Evolutionary conservation across 108 stramenopile genomes (phyloP).

Genomic region (Conticribra guillardii): DNA sequence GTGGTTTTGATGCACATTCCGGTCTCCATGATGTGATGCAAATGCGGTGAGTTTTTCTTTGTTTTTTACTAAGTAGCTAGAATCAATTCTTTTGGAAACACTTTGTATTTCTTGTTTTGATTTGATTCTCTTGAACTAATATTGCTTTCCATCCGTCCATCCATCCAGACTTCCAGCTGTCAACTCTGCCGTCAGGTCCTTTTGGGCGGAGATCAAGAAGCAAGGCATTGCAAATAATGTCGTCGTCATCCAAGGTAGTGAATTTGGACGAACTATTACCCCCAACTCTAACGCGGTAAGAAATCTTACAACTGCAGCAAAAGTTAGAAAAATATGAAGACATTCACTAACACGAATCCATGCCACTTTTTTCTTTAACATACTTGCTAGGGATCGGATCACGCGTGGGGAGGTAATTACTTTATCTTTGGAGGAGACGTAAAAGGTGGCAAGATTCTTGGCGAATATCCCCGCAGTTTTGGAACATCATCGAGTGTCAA

Average conservation of each 20-base stretch:
- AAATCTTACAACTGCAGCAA: no score
- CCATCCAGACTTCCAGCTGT: conserved; percentile 28
- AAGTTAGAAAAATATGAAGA: no score
- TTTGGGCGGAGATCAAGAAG: conserved; percentile 53
- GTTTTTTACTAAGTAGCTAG: no score
- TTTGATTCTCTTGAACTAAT: no score
- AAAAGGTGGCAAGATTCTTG: conserved; percentile 48
- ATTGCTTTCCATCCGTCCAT: no score
- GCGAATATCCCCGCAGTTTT: conserved; percentile 44
- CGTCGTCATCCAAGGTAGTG: conserved; percentile 48
- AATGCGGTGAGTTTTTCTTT: no score
- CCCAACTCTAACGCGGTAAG: conserved; percentile 32
- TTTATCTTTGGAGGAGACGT: conserved; percentile 52
- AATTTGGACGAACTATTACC: conserved; percentile 58
- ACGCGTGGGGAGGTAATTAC: no score
- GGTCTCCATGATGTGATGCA: conserved; percentile 32
- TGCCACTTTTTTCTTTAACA: no score
- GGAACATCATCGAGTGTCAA: conserved; percentile 2
- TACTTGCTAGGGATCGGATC: conserved; percentile 62
- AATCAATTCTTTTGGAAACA: no score
- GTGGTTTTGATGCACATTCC: conserved; percentile 71
- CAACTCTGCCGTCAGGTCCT: conserved; percentile 31
- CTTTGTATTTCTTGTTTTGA: no score
- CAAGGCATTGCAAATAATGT: conserved; percentile 48
- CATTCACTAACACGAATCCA: no score